These are phyloP conservation scores for Linnemannia elongata DNA, from an alignment of 192 early-diverging fungal genomes.

Conservation along the genomic window DNA sequence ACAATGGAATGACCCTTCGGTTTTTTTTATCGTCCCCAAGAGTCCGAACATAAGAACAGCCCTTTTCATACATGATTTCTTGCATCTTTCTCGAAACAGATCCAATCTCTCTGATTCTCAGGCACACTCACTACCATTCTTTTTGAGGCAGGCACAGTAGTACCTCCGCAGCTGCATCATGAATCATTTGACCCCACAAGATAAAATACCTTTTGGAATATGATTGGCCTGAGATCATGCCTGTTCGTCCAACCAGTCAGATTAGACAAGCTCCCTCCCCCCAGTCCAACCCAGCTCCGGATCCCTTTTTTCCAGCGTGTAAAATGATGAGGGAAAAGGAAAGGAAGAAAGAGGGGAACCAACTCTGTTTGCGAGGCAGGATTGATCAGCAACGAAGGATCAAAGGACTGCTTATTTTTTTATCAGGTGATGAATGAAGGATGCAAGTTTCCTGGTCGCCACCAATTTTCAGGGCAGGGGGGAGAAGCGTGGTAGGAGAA, in stretches of 20 bases:
- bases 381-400: not conserved
- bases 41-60: no score
- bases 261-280: not conserved
- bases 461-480: constrained; percentile 1
- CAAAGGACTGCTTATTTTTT: not conserved
- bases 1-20: no score
- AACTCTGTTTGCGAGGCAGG: not conserved
- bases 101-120: no score
- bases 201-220: not conserved
- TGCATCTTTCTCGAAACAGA: no score
- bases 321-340: not conserved
- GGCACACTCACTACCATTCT: no score
- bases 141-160: no score
- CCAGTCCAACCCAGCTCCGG: not conserved
- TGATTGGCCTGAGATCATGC: constrained; percentile 5
- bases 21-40: no score
- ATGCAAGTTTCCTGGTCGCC: no score
- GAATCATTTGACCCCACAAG: not conserved
- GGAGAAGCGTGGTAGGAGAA: no score
- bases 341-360: not conserved
- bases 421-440: not conserved
- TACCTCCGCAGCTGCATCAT: no score
- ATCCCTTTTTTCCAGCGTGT: not conserved
- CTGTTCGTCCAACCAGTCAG: not conserved
- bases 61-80: no score